Base-by-base conservation (phyloP, 768 basidiomycete genomes). In the Serendipita sp. region DNA sequence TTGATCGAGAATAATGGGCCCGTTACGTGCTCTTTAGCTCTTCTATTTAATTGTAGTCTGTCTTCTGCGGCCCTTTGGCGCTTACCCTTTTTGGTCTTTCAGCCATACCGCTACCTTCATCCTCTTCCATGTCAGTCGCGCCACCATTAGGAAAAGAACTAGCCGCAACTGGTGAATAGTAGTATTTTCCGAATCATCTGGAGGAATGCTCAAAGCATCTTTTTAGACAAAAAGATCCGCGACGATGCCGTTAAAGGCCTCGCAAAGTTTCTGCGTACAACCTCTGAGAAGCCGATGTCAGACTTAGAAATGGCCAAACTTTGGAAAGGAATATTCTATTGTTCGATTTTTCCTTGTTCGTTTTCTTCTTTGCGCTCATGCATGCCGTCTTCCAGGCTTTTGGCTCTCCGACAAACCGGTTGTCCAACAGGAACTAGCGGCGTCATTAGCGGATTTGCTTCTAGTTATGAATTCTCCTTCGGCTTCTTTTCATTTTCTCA, bases 361-460 rank as follows among this genome's bases (percentile, higher is more conserved):
- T 41, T 63, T 30, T 42, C 0, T 30, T 2, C 3, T 42, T 16
- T 43, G 16, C 42, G 58, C 22, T 62, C 48, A 31, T 28, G 22
- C n/a, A 16, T 64, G 13, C 38, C 3, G 65, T 58, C 48, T 3
- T 14, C 7, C 67, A 96, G 94, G 95, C 71, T 98, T 93, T 74
- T 99, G 95, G 94, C 97, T 97, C 93, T 97, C 94, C 9, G 95
- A 99, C 74, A 99, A 98, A 71, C 94, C 94, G 3, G 79, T 94
- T 7, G 88, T 97, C 5, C 95, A 98, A 71, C 95, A 98, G 71
- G 85, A 84, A 14, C 79, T 99, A 16, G 91, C 95, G 0, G 77
- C 79, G 16, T 89, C 93, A 67, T 74, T 99, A 42, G 88, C 95
- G 17, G 84, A 90, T 66, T 76, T 97, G 42, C 69, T 93, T 3